phyloP scores from a whole-genome alignment of 306 rosid genomes.

The Vigna reflexopilosa region DNA sequence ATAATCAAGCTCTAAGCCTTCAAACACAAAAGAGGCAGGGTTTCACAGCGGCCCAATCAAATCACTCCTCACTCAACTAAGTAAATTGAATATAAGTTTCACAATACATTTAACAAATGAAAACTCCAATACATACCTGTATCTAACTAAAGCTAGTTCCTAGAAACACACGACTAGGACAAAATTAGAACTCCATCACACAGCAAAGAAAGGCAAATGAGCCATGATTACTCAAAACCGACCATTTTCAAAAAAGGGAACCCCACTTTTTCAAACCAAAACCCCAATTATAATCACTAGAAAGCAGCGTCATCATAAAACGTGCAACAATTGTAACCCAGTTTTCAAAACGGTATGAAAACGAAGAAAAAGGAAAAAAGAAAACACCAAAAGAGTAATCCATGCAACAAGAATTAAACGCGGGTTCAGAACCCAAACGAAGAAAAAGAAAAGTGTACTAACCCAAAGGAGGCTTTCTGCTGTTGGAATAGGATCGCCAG shows the following conservation, averaged over 20 bases:
- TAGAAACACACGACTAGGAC: slow-evolving; percentile 30
- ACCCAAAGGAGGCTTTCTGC: slow-evolving; percentile 71
- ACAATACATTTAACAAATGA: background rate
- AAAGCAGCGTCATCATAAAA: slow-evolving; percentile 27
- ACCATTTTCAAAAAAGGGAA: background rate
- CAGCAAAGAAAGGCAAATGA: slow-evolving; percentile 26
- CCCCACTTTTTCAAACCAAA: slow-evolving; percentile 20
- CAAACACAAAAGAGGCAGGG: slow-evolving; percentile 27
- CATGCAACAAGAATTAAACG: slow-evolving; percentile 37
- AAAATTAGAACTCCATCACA: slow-evolving; percentile 18
- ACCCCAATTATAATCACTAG: slow-evolving; percentile 28
- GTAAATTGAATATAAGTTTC: background rate
- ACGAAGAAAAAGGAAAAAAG: background rate
- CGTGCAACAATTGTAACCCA: slow-evolving; percentile 18
- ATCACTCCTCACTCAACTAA: background rate
- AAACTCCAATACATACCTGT: background rate
- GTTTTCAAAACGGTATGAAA: background rate
- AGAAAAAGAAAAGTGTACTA: slow-evolving; percentile 1
- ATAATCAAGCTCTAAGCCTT: slow-evolving; percentile 27
- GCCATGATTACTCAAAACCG: slow-evolving; percentile 28
- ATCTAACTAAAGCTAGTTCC: slow-evolving; percentile 34
- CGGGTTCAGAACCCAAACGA: background rate
- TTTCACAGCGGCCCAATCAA: slow-evolving; percentile 22
- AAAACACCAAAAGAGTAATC: background rate
- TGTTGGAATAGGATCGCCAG: slow-evolving; percentile 47